Evolutionary conservation across 306 rosid genomes (phyloP), one percentile per base, ranked within the genome.

Genomic region (Albizia julibrissin): DNA sequence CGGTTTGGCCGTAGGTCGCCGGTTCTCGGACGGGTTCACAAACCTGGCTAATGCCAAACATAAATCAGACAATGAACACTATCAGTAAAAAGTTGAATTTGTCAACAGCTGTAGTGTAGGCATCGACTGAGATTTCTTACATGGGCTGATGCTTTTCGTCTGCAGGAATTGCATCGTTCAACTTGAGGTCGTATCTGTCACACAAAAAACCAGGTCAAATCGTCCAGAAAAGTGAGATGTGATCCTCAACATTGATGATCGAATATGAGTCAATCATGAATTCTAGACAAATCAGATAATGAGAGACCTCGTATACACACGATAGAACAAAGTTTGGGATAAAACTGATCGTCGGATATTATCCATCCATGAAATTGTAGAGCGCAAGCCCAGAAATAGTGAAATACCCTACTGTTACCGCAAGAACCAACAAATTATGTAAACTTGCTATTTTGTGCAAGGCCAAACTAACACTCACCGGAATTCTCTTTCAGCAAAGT

Each of bases 131-230:
- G 75, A 80, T 43, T 15, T 80, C 84, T 80, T 87, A 95, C 99
- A 95, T 95, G 24, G 93, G 89, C 69, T 91, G 79, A 84, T 95
- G 98, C 84, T 93, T 95, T 65, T 92, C 99, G 87, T 95, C 98
- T 0, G 99, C 96, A 75, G 92, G 93, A 84, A 92, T 93, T 14
- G 97, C 97, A 84, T 93, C 61, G 91, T 95, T 93, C 84, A 84
- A 75, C 90, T 91, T 89, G 83, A 93, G 39, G 37, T 85, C 99
- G 47, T 90, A 95, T 61, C 98, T 95, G 95, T 33, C 8, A 59
- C 43, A 43, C 39, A 74, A 40, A 37, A 84, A 84, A 11, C 47
- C 47, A 69, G 37, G 27, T 68, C 27, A 74, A 52, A 15, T 43
- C 19, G 79, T 33, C 44, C n/a, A 84, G 78, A 79, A 75, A 5